Conservation (phyloP, 106 monocot genomes). For the Apostasia ramifera region DNA sequence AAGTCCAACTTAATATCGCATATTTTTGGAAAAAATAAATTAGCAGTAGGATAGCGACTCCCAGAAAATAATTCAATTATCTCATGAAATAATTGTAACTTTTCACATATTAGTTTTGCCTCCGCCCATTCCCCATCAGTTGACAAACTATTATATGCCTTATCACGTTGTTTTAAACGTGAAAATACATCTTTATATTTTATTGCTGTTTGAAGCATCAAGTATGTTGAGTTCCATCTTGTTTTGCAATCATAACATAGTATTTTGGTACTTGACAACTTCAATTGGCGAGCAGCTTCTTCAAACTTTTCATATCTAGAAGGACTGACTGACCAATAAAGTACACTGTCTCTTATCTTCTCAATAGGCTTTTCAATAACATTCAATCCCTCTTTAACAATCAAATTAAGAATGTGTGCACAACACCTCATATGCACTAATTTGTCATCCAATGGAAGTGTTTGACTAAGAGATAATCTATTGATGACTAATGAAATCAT, state of each 20-base stretch:
- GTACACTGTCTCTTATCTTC: constrained; percentile 34
- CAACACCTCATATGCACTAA: constrained; percentile 39
- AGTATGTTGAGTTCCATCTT: constrained; percentile 49
- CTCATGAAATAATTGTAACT: constrained; percentile 44
- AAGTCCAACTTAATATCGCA: too few relatives aligned
- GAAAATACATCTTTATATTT: constrained; percentile 45
- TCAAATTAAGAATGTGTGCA: constrained; percentile 45
- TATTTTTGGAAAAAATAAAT: too few relatives aligned
- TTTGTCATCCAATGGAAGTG: constrained; percentile 29
- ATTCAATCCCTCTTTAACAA: constrained; percentile 45
- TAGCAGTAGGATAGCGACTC: too few relatives aligned
- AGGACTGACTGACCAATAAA: constrained; percentile 36
- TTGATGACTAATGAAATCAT: constrained; percentile 30
- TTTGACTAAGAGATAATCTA: constrained; percentile 33
- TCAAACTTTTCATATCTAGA: constrained; percentile 33
- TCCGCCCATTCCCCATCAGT: constrained; percentile 15
- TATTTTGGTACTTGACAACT: too few relatives aligned
- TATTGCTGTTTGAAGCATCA: constrained; percentile 17
- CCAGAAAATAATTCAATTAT: constrained; percentile 36
- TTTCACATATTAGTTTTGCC: constrained; percentile 45
- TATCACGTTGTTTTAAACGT: constrained; percentile 31
- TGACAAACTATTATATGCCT: constrained; percentile 17
- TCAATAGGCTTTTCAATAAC: constrained; percentile 20
- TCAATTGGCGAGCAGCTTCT: background rate
- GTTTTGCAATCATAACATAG: constrained; percentile 8